Conservation (phyloP, 1,284 basidiomycete genomes). For the Acaromyces ingoldii region DNA sequence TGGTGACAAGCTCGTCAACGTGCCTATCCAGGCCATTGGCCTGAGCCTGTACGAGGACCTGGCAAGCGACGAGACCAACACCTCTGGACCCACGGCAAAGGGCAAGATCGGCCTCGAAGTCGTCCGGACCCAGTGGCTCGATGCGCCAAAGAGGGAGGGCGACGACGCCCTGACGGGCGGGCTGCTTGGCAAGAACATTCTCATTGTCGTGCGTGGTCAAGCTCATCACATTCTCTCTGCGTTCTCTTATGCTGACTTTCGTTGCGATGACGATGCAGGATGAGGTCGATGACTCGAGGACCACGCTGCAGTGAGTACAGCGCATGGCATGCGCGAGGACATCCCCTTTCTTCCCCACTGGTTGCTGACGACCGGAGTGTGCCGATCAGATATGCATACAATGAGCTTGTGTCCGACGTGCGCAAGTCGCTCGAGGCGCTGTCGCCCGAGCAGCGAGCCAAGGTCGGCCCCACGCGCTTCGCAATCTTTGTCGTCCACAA, state of each 20-base stretch:
- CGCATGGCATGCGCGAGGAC: not conserved
- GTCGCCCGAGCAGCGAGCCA: slow-evolving; percentile 27
- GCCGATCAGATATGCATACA: slow-evolving; percentile 46
- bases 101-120: slow-evolving; percentile 47
- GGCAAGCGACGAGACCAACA: slow-evolving; percentile 15
- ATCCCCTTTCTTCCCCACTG: too few relatives aligned
- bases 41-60: slow-evolving; percentile 50
- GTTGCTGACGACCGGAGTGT: too few relatives aligned
- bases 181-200: slow-evolving; percentile 48
- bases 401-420: slow-evolving; percentile 49
- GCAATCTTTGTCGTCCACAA: slow-evolving; percentile 51
- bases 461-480: slow-evolving; percentile 45
- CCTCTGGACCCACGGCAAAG: slow-evolving; percentile 16
- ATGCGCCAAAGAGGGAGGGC: slow-evolving; percentile 16
- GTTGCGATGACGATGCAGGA: too few relatives aligned
- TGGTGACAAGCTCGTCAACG: slow-evolving; percentile 45
- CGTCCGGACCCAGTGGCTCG: slow-evolving; percentile 50
- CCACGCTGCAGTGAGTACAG: slow-evolving; percentile 39
- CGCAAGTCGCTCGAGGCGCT: slow-evolving; percentile 34
- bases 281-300: slow-evolving; percentile 50
- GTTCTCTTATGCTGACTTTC: too few relatives aligned
- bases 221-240: not conserved
- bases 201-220: slow-evolving; percentile 31
- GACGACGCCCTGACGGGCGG: slow-evolving; percentile 23
- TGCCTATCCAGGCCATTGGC: slow-evolving; percentile 50